Conservation (phyloP, 2,329 filamentous ascomycete genomes). For the Shiraia sp. region DNA sequence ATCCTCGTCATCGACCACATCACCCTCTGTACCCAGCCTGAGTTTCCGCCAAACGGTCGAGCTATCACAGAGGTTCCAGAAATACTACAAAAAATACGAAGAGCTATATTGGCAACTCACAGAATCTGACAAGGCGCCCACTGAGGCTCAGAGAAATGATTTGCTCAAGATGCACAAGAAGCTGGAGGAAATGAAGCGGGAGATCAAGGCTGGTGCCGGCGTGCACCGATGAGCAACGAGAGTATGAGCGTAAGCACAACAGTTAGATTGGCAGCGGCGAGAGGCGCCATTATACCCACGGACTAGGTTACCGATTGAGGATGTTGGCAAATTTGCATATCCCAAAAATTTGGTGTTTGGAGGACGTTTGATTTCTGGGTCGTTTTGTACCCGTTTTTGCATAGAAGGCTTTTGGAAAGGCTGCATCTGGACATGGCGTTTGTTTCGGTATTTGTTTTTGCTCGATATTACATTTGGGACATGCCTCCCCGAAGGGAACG, state of each 20-base stretch:
- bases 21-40: conserved; percentile 38
- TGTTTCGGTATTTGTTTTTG: conserved; percentile 4
- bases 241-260: conserved; percentile 1
- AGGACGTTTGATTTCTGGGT: conserved; percentile 4
- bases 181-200: conserved; percentile 61
- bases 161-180: conserved; percentile 59
- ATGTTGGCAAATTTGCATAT: conserved; percentile 22
- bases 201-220: conserved; percentile 52
- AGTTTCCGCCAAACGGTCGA: conserved; percentile 51
- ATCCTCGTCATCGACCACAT: conserved; percentile 40
- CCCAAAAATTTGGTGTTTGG: conserved; percentile 17
- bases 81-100: conserved; percentile 62
- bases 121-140: conserved; percentile 48
- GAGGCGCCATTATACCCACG: conserved; percentile 26
- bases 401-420: conserved; percentile 3
- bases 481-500: background rate
- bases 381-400: conserved; percentile 7
- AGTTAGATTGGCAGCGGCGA: conserved; percentile 10
- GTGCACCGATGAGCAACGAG: conserved; percentile 24
- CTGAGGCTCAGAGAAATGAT: conserved; percentile 54
- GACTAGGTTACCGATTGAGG: conserved; percentile 7
- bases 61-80: conserved; percentile 58
- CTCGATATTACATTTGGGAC: conserved; percentile 4
- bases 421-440: conserved; percentile 18
- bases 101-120: conserved; percentile 56